Evolutionary conservation across 495 filamentous ascomycete genomes (phyloP).

Genomic region (Aspergillus coremiiformis): DNA sequence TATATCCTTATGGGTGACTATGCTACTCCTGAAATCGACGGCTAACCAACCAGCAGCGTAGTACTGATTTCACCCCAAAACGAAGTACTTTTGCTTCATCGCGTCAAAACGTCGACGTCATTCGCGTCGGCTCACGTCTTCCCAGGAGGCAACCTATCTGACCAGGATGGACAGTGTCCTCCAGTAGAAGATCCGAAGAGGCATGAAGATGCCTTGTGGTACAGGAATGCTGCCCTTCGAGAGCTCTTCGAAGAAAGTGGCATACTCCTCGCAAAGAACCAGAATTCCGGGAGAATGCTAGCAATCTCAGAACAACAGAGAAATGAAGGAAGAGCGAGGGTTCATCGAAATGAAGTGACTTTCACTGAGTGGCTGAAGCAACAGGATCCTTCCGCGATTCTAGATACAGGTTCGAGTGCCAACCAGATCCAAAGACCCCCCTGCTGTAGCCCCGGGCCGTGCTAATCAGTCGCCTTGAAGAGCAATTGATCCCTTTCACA

Average conservation of each 20-base stretch:
- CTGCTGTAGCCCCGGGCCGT: neutral
- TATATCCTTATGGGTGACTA: neutral
- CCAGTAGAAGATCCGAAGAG: constrained; percentile 33
- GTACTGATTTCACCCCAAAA: constrained; percentile 80
- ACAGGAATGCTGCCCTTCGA: constrained; percentile 71
- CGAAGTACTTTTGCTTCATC: constrained; percentile 78
- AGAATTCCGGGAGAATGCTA: constrained; percentile 41
- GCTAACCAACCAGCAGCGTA: constrained; percentile 47
- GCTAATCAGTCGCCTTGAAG: constrained; percentile 23
- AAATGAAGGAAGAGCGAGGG: constrained; percentile 57
- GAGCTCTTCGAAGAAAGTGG: constrained; percentile 96
- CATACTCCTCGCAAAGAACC: constrained; percentile 64
- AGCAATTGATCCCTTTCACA: constrained; percentile 72
- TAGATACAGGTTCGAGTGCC: constrained; percentile 53
- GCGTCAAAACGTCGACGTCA: constrained; percentile 70
- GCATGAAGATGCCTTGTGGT: constrained; percentile 60
- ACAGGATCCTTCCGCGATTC: constrained; percentile 51
- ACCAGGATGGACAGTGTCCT: constrained; percentile 56
- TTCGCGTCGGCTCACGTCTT: constrained; percentile 95
- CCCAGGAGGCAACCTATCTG: constrained; percentile 80
- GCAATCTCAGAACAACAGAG: constrained; percentile 51
- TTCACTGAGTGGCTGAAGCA: constrained; percentile 62
- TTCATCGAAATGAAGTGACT: constrained; percentile 53
- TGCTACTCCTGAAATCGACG: neutral
- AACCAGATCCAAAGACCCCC: neutral